Evolutionary conservation across 331 rosid genomes (phyloP).

Genomic region (Malus hybrid): DNA sequence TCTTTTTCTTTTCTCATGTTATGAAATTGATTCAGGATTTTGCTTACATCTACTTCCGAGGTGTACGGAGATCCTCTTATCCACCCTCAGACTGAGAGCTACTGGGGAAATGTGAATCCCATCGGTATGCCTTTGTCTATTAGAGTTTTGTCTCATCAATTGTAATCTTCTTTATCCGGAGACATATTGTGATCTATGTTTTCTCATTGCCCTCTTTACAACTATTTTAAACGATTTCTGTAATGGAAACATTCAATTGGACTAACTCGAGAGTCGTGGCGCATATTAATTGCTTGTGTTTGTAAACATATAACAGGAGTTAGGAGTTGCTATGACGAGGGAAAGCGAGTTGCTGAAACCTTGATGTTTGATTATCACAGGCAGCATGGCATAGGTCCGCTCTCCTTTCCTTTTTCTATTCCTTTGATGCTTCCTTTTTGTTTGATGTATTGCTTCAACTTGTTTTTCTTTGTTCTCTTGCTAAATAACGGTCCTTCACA

Average conservation of each 20-base stretch:
- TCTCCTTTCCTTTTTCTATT: not conserved
- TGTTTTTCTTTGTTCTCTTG: not conserved
- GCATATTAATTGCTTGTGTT: not conserved
- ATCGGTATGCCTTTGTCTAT: constrained; percentile 25
- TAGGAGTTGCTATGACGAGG: constrained; percentile 49
- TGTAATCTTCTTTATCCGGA: not conserved
- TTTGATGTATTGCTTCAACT: not conserved
- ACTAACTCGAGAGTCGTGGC: not conserved
- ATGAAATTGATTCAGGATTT: constrained; percentile 28
- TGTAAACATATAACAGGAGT: constrained; percentile 25
- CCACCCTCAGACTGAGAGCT: constrained; percentile 46
- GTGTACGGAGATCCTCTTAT: constrained; percentile 51
- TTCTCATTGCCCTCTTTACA: not conserved
- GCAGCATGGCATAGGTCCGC: constrained; percentile 43
- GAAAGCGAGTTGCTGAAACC: constrained; percentile 49
- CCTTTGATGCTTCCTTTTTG: not conserved
- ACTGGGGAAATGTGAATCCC: constrained; percentile 53
- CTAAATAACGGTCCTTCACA: not conserved
- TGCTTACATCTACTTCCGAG: constrained; percentile 52
- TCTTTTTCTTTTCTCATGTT: not conserved
- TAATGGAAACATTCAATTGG: not conserved
- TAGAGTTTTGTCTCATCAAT: not conserved
- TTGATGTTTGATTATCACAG: constrained; percentile 48
- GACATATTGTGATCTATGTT: not conserved
- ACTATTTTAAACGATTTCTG: not conserved